Evolutionary conservation across 345 rosid genomes (phyloP).

Genomic region (Laguncularia racemosa): DNA sequence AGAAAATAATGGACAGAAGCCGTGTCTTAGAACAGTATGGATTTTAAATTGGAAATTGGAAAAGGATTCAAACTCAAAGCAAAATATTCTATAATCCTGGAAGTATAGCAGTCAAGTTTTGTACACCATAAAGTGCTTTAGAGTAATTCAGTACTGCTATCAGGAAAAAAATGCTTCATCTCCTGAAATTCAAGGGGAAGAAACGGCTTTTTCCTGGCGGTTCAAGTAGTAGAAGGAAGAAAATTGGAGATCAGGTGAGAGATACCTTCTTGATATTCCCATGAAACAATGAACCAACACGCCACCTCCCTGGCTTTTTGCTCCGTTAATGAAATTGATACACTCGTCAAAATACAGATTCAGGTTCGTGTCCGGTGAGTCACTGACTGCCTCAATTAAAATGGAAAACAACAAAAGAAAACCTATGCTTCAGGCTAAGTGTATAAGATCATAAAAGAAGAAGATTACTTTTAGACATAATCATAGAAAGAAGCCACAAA

Average conservation of each 20-base stretch:
- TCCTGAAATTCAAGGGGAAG: too few species aligned
- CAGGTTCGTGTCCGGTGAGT: conserved; percentile 49
- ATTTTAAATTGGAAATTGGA: too few species aligned
- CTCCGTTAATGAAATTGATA: conserved; percentile 56
- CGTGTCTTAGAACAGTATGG: too few species aligned
- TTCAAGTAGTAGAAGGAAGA: neutral
- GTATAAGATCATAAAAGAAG: neutral
- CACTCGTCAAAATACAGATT: conserved; percentile 57
- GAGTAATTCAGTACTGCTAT: too few species aligned
- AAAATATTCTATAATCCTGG: too few species aligned
- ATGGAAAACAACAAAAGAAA: neutral
- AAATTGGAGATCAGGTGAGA: conserved; percentile 2
- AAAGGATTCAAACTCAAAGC: too few species aligned
- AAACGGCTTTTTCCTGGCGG: neutral
- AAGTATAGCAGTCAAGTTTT: too few species aligned
- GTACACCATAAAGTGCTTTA: too few species aligned
- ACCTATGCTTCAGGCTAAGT: neutral
- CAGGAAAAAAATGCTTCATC: too few species aligned
- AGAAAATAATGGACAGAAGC: too few species aligned
- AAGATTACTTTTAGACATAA: too few species aligned
- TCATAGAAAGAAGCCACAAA: too few species aligned
- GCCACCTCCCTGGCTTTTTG: conserved; percentile 57
- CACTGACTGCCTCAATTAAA: conserved; percentile 37
- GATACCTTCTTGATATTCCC: conserved; percentile 74
- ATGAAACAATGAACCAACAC: conserved; percentile 72